Evolutionary conservation across 768 basidiomycete genomes (phyloP).

Genomic region (Tricholoma sp.): DNA sequence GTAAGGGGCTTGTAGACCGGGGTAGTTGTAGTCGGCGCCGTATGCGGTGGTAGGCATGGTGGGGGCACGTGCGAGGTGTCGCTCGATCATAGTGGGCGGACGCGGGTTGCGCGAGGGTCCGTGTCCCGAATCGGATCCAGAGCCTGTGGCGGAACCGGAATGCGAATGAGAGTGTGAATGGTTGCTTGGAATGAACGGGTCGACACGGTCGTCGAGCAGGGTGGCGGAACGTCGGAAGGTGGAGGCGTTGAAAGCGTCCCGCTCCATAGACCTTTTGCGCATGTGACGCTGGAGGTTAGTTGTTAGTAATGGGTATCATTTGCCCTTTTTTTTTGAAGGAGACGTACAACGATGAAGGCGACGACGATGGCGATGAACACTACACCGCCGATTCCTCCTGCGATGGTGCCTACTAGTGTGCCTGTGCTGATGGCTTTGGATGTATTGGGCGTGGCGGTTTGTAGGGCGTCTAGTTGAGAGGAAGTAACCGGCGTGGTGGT

Average conservation of each 20-base stretch:
- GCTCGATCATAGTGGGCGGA: constrained; percentile 29
- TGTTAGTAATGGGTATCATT: background rate
- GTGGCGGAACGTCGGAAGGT: constrained; percentile 50
- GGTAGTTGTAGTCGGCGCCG: constrained; percentile 10
- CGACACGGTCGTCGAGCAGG: constrained; percentile 26
- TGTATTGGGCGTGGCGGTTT: background rate
- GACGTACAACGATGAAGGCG: constrained; percentile 22
- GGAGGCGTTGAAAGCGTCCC: constrained; percentile 40
- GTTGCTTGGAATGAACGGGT: constrained; percentile 11
- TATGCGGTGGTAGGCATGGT: constrained; percentile 13
- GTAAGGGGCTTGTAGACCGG: constrained; percentile 12
- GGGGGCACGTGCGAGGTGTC: constrained; percentile 15
- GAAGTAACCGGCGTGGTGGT: background rate
- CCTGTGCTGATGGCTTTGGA: constrained; percentile 16
- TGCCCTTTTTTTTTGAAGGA: background rate
- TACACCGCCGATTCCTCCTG: constrained; percentile 18
- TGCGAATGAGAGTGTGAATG: background rate
- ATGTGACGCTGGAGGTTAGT: constrained; percentile 26
- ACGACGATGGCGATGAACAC: constrained; percentile 16
- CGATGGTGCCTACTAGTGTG: constrained; percentile 22
- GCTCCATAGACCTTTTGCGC: constrained; percentile 27
- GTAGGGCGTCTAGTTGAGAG: background rate
- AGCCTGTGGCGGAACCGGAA: background rate
- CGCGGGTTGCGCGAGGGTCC: constrained; percentile 12
- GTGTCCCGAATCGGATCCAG: background rate